phyloP scores from a whole-genome alignment of 345 rosid genomes.

The Linum tenue region DNA sequence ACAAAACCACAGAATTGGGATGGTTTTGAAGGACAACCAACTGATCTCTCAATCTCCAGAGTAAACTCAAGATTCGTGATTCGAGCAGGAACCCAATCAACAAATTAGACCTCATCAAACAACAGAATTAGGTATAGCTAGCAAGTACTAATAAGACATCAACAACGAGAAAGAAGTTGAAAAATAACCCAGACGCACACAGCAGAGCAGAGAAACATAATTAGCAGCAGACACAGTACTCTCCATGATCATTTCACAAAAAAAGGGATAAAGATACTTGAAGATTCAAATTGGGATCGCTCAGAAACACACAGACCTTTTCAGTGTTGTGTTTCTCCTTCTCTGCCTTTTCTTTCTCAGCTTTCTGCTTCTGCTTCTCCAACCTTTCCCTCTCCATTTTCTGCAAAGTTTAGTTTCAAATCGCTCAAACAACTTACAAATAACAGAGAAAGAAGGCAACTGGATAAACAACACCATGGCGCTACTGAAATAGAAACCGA shows the following conservation, averaged over 20 bases:
- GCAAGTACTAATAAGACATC: too few species aligned
- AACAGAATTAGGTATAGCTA: too few species aligned
- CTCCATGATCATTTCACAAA: background rate
- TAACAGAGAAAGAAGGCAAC: background rate
- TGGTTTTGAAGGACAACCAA: background rate
- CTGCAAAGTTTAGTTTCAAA: slow-evolving; percentile 21
- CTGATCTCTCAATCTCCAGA: background rate
- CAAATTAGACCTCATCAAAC: too few species aligned
- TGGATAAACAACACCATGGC: background rate
- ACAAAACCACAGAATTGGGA: background rate
- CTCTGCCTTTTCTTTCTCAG: slow-evolving; percentile 45
- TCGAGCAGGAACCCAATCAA: too few species aligned
- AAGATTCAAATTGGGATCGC: background rate
- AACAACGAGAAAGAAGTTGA: too few species aligned
- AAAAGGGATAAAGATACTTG: background rate
- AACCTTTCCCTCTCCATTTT: slow-evolving; percentile 79
- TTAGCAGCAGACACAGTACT: too few species aligned
- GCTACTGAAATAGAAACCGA: slow-evolving; percentile 3
- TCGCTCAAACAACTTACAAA: slow-evolving; percentile 5
- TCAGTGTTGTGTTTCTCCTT: slow-evolving; percentile 42
- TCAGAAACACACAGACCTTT: slow-evolving; percentile 30
- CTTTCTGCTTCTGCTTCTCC: slow-evolving; percentile 54
- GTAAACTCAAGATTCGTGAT: too few species aligned
- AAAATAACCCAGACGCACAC: too few species aligned
- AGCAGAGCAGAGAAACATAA: too few species aligned